Percentiles rank a stretch among this genome's conserved stretches.
These are phyloP conservation scores for Pseudopediastrum boryanum DNA, from an alignment of 139 green algal genomes.

Conservation along the genomic window DNA sequence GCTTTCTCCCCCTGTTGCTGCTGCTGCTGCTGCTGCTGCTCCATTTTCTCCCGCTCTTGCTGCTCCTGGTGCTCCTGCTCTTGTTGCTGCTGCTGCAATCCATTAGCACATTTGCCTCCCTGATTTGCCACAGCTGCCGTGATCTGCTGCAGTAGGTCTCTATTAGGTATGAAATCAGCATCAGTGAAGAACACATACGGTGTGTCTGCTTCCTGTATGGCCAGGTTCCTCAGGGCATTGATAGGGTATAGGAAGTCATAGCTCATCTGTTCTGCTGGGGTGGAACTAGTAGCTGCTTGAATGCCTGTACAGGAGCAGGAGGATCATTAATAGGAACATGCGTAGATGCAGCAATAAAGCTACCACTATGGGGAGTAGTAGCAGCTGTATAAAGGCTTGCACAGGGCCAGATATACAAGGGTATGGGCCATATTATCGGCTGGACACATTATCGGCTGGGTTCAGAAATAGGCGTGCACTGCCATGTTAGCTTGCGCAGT, in stretches of 20 bases:
- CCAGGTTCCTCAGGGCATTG: conserved; percentile 45
- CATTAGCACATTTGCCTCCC: too few species aligned
- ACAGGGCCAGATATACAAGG: too few species aligned
- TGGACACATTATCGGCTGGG: too few species aligned
- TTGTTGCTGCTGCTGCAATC: neutral
- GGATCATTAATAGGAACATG: neutral
- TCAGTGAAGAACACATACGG: conserved; percentile 29
- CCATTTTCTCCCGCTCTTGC: neutral
- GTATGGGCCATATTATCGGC: too few species aligned
- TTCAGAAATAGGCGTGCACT: too few species aligned
- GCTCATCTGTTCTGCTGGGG: neutral
- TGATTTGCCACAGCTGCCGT: too few species aligned
- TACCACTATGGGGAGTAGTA: neutral
- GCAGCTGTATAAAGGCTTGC: neutral
- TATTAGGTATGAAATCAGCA: conserved; percentile 26
- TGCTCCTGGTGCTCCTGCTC: neutral
- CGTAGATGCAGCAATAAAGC: neutral
- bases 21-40: conserved; percentile 18
- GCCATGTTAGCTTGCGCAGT: too few species aligned
- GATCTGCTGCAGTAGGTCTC: neutral
- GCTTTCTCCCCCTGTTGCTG: neutral
- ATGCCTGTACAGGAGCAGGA: neutral
- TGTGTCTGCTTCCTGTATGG: conserved; percentile 10
- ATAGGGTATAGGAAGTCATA: conserved; percentile 47
- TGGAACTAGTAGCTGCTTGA: neutral